Conservation (phyloP, 2,329 filamentous ascomycete species). For the Fusarium dlaminii region DNA sequence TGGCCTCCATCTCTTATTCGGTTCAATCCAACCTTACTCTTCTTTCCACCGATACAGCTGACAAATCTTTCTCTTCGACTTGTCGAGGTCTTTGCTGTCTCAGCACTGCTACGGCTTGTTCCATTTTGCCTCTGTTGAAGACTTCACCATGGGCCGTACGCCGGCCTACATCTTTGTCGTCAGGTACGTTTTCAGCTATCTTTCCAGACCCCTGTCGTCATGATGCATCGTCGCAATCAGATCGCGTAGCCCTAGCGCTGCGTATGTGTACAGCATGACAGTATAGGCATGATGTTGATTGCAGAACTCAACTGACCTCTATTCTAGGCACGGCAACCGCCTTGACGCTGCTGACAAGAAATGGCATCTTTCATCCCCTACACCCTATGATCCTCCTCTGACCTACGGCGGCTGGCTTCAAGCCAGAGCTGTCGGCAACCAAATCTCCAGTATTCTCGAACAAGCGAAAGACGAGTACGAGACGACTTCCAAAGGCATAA, state of each 20-base stretch:
- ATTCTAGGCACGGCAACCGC: constrained; percentile 82
- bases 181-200: constrained; percentile 46
- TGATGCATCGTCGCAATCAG: constrained; percentile 31
- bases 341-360: constrained; percentile 94
- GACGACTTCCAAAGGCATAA: constrained; percentile 36
- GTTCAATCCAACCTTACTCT: constrained; percentile 26
- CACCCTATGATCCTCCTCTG: constrained; percentile 93
- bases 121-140: constrained; percentile 1
- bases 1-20: constrained; percentile 26
- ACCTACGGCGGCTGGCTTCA: constrained; percentile 96
- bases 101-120: neutral
- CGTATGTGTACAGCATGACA: constrained; percentile 19
- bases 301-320: constrained; percentile 18
- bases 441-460: constrained; percentile 79
- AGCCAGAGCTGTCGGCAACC: constrained; percentile 79
- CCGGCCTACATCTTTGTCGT: constrained; percentile 57
- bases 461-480: constrained; percentile 60
- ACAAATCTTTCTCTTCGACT: constrained; percentile 1
- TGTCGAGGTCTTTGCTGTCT: constrained; percentile 3
- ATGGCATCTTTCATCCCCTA: constrained; percentile 93
- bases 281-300: neutral
- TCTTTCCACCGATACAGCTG: constrained; percentile 11
- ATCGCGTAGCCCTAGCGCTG: constrained; percentile 26
- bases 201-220: constrained; percentile 37
- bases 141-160: constrained; percentile 51